Evolutionary conservation across 2,329 filamentous ascomycete species (phyloP).

Genomic region (Microcera coccophila): DNA sequence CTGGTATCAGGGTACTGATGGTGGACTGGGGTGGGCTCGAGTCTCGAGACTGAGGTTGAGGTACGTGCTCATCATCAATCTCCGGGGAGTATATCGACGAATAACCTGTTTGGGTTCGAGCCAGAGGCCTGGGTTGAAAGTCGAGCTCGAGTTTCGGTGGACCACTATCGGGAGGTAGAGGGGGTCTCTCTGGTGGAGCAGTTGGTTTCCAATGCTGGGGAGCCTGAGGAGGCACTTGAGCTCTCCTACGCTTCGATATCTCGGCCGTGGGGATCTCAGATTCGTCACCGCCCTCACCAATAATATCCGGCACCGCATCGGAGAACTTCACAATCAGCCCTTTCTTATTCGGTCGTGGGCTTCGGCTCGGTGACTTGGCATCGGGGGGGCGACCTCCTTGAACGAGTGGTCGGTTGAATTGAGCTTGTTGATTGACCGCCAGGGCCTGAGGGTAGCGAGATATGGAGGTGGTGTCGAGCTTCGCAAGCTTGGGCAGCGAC

Average conservation of each 20-base stretch:
- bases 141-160: slow-evolving; percentile 31
- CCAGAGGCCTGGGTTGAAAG: slow-evolving; percentile 53
- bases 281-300: slow-evolving; percentile 90
- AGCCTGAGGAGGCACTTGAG: slow-evolving; percentile 33
- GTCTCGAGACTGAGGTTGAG: slow-evolving; percentile 19
- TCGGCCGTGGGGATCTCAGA: slow-evolving; percentile 68
- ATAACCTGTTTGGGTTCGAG: slow-evolving; percentile 56
- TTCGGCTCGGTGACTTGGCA: slow-evolving; percentile 41
- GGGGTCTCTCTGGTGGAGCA: slow-evolving; percentile 10
- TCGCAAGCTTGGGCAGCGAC: slow-evolving; percentile 47
- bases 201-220: slow-evolving; percentile 21
- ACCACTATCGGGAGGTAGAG: slow-evolving; percentile 11
- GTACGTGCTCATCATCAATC: slow-evolving; percentile 5
- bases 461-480: slow-evolving; percentile 53
- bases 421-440: slow-evolving; percentile 41
- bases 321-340: slow-evolving; percentile 72
- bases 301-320: slow-evolving; percentile 69
- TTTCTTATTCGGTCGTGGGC: slow-evolving; percentile 53
- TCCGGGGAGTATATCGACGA: slow-evolving; percentile 32
- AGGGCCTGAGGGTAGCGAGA: slow-evolving; percentile 54
- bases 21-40: slow-evolving; percentile 15
- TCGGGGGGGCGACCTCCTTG: slow-evolving; percentile 38
- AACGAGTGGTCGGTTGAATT: slow-evolving; percentile 43
- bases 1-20: slow-evolving; percentile 29
- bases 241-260: slow-evolving; percentile 58